phyloP scores from a whole-genome alignment of 1,284 basidiomycete genomes.

The Pseudozyma tsukubaensis region DNA sequence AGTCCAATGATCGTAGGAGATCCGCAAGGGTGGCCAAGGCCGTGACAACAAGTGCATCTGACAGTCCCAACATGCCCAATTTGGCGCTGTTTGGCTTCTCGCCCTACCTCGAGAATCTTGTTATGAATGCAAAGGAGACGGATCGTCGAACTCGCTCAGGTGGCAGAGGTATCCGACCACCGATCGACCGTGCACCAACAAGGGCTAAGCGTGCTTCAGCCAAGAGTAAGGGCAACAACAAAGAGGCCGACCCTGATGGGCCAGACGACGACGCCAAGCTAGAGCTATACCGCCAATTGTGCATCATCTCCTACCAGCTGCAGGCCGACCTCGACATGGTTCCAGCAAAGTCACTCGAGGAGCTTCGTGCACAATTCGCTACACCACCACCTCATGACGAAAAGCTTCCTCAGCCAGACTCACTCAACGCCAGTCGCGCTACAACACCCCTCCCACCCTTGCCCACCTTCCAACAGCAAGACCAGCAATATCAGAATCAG shows the following conservation, averaged over 20 bases:
- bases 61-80: conserved; percentile 33
- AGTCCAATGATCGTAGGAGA: conserved; percentile 33
- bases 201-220: conserved; percentile 21
- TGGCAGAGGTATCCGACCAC: conserved; percentile 23
- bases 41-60: conserved; percentile 22
- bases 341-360: conserved; percentile 28
- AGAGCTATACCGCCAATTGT: conserved; percentile 44
- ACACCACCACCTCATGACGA: conserved; percentile 24
- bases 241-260: conserved; percentile 29
- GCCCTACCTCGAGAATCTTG: conserved; percentile 46
- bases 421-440: conserved; percentile 10
- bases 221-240: conserved; percentile 32
- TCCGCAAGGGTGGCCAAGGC: conserved; percentile 47
- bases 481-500: neutral
- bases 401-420: neutral
- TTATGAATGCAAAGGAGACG: conserved; percentile 38
- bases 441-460: neutral
- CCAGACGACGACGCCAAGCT: conserved; percentile 36
- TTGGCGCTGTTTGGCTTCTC: conserved; percentile 43
- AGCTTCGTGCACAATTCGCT: conserved; percentile 29
- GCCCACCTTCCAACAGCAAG: neutral
- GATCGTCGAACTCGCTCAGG: conserved; percentile 43
- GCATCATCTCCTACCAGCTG: conserved; percentile 50
- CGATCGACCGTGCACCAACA: conserved; percentile 23
- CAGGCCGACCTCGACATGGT: conserved; percentile 52